These are phyloP conservation scores for Candida wancherniae DNA, from an alignment of 805 yeast species.

Conservation along the genomic window DNA sequence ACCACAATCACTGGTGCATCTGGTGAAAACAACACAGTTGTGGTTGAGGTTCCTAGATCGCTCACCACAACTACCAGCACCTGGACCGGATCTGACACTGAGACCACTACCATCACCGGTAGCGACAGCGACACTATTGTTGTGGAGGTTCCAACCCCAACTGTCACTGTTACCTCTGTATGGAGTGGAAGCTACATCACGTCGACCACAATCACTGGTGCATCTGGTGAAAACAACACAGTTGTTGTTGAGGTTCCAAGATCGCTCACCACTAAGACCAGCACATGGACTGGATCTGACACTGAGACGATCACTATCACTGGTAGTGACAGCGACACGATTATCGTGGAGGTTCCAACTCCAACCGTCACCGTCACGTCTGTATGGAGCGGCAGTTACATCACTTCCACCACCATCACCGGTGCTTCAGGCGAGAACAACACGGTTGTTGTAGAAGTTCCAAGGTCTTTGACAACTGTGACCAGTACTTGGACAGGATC, in stretches of 20 bases:
- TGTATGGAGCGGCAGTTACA: background rate
- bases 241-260: constrained; percentile 11
- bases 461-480: background rate
- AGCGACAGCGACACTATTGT: constrained; percentile 3
- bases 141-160: constrained; percentile 10
- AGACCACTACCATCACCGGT: constrained; percentile 2
- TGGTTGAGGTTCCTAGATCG: constrained; percentile 9
- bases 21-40: constrained; percentile 9
- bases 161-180: constrained; percentile 8
- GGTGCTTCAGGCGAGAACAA: background rate
- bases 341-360: constrained; percentile 1
- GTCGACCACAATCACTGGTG: constrained; percentile 5
- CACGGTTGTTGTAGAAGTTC: background rate
- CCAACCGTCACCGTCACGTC: constrained; percentile 1
- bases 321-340: background rate
- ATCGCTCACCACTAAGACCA: constrained; percentile 8
- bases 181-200: constrained; percentile 3
- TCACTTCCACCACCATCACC: background rate
- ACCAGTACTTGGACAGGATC: background rate
- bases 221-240: constrained; percentile 6
- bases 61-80: constrained; percentile 12
- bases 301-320: background rate
- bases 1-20: constrained; percentile 5
- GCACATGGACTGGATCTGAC: constrained; percentile 3
- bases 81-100: constrained; percentile 6